Evolutionary conservation across 768 basidiomycete species (phyloP), one percentile per base, ranked within the genome.

Genomic region (Lactarius sanguifluus): DNA sequence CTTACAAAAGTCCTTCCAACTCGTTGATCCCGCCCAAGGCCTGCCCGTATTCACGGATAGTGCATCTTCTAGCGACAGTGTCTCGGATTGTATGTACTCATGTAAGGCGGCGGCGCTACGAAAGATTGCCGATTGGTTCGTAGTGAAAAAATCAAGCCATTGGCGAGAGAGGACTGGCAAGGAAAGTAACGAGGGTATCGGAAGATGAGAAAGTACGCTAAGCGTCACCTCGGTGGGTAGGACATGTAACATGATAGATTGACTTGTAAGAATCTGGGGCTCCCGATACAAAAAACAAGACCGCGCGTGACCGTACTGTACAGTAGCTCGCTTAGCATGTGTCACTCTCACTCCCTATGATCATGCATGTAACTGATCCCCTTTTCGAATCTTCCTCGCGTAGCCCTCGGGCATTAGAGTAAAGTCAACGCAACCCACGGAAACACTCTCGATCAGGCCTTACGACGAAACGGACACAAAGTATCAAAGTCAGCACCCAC

Each of bases 201-300:
- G 80, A 30, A 89, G 78, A 72, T 80, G 80, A 1, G 80, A 77
- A 32, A 89, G 57, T 40, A 85, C 75, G 15, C 77, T 71, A 56
- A 90, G 72, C 7, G 82, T 72, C 1, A 88, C 75, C 71, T 91
- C 89, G 20, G 81, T 68, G 7, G 89, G 88, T 1, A 90, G 76
- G 32, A 62, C 64, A 41, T 76, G 75, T 18, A 85, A 68, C 77
- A 84, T 43, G 23, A 59, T 43, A 30, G 13, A 16, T 12, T 38
- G 36, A 38, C 36, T 36, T 36, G 10, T 13, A 36, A 3, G 36
- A 36, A 36, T 36, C 36, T 36, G 36, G 36, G 36, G 12, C 36
- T 38, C 36, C 36, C 12, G 36, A 38, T 13, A 38, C 12, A 38
- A 36, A 32, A 32, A 32, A 34, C 32, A 8, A 8, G 34, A 34